These are phyloP conservation scores for Filobasidium uniguttulatum DNA, from an alignment of 1,284 basidiomycete species.

Conservation along the genomic window DNA sequence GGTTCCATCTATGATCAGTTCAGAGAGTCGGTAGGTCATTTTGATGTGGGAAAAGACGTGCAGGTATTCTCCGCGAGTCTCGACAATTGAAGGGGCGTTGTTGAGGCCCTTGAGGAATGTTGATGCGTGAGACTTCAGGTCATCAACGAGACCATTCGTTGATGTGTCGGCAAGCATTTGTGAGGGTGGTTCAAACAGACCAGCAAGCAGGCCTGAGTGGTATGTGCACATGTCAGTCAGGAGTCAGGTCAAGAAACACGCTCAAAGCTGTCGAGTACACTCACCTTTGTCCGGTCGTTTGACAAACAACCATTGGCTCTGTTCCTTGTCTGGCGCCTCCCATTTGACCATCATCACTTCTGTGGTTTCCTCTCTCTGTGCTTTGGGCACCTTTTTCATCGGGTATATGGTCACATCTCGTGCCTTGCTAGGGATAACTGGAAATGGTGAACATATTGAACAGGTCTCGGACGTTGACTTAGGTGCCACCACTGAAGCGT, in stretches of 20 bases:
- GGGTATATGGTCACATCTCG: constrained; percentile 58
- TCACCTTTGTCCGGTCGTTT: constrained; percentile 70
- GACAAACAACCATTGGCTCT: constrained; percentile 57
- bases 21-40: constrained; percentile 54
- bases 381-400: constrained; percentile 74
- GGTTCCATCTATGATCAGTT: not conserved
- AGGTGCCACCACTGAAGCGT: constrained; percentile 26
- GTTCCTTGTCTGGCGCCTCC: constrained; percentile 29
- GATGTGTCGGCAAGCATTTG: no score
- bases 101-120: no score
- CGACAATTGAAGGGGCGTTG: no score
- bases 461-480: constrained; percentile 57
- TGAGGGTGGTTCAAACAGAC: constrained; percentile 46
- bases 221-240: not conserved
- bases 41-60: constrained; percentile 85
- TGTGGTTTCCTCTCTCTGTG: constrained; percentile 68
- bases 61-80: constrained; percentile 51
- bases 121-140: no score
- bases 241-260: no score
- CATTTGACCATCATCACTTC: constrained; percentile 75
- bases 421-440: constrained; percentile 41
- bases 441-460: constrained; percentile 45
- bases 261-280: constrained; percentile 15
- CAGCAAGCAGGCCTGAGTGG: constrained; percentile 64
- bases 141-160: no score